These are phyloP conservation scores for Candida easanensis DNA, from an alignment of 805 yeast genomes.

Conservation along the genomic window DNA sequence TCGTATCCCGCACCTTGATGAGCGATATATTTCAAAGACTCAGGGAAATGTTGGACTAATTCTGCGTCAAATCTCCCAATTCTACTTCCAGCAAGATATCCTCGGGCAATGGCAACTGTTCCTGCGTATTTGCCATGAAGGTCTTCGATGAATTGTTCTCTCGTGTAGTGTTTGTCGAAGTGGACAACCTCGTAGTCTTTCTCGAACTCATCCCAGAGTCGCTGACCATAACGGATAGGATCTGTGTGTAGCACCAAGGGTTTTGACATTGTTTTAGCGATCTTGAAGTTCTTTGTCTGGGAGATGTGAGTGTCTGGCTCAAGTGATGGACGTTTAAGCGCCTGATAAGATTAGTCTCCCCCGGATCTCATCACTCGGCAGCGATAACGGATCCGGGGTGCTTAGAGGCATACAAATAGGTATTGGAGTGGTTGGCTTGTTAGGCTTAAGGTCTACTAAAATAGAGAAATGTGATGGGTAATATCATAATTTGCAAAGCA, in stretches of 20 bases:
- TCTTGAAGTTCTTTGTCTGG: too few species aligned
- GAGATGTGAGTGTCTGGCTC: too few species aligned
- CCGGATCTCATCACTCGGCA: too few species aligned
- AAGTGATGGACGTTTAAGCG: too few species aligned
- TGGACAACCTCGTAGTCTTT: conserved; percentile 39
- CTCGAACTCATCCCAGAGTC: conserved; percentile 54
- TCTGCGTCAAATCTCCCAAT: conserved; percentile 47
- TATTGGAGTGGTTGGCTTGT: too few species aligned
- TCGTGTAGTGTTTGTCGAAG: conserved; percentile 32
- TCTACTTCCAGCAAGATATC: conserved; percentile 48
- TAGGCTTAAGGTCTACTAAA: too few species aligned
- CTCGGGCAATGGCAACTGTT: conserved; percentile 51
- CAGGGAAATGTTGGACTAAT: conserved; percentile 41
- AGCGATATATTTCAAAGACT: conserved; percentile 41
- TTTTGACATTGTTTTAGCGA: neutral
- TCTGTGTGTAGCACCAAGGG: conserved; percentile 2
- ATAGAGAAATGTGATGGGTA: too few species aligned
- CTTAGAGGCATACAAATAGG: too few species aligned
- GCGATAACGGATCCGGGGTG: too few species aligned
- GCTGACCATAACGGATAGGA: conserved; percentile 47
- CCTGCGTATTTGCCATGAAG: conserved; percentile 33
- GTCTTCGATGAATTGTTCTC: conserved; percentile 36
- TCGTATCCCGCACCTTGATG: conserved; percentile 57
- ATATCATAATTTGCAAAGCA: too few species aligned
- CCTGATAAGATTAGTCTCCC: too few species aligned